Percentiles rank a stretch among this genome's conserved stretches.
Evolutionary conservation across 1,284 basidiomycete species (phyloP).

Genomic region (Moesziomyces parantarcticus): DNA sequence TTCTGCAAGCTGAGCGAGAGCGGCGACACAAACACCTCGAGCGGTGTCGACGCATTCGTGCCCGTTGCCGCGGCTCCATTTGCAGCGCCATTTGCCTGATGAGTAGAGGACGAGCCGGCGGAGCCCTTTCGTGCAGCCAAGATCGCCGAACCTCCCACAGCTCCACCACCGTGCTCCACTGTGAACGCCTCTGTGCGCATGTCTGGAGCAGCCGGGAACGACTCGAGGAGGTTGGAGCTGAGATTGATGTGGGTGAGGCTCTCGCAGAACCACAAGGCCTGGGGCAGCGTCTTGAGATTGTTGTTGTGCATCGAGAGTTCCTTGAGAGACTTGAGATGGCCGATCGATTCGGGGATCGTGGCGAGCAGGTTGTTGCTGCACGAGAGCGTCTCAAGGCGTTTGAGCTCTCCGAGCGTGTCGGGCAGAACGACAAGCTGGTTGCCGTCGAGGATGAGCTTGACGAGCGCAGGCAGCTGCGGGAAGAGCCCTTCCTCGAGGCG

Average conservation of each 20-base stretch:
- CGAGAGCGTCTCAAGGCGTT: conserved; percentile 78
- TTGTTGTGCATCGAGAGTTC: conserved; percentile 90
- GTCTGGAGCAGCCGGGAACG: conserved; percentile 75
- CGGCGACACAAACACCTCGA: conserved; percentile 71
- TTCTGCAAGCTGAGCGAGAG: conserved; percentile 79
- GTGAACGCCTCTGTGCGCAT: conserved; percentile 13
- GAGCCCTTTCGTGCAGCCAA: conserved; percentile 62
- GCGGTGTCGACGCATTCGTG: conserved; percentile 27
- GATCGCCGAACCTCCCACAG: conserved; percentile 13
- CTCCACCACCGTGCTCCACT: conserved; percentile 7
- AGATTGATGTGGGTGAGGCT: conserved; percentile 82
- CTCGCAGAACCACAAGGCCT: conserved; percentile 84
- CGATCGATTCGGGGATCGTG: conserved; percentile 81
- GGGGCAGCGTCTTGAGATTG: conserved; percentile 81
- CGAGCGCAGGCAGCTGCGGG: conserved; percentile 55
- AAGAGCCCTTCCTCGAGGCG: conserved; percentile 76
- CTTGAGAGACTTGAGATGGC: conserved; percentile 80
- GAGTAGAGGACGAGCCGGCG: conserved; percentile 48
- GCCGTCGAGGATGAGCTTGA: conserved; percentile 59
- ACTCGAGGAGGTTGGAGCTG: conserved; percentile 85
- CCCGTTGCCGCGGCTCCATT: conserved; percentile 6
- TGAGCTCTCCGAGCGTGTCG: conserved; percentile 80
- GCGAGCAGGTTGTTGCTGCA: conserved; percentile 91
- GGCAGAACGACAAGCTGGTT: conserved; percentile 86
- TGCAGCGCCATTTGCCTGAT: conserved; percentile 20